Evolutionary conservation across 2,329 filamentous ascomycete genomes (phyloP).

Genomic region (Penicillium sp.): DNA sequence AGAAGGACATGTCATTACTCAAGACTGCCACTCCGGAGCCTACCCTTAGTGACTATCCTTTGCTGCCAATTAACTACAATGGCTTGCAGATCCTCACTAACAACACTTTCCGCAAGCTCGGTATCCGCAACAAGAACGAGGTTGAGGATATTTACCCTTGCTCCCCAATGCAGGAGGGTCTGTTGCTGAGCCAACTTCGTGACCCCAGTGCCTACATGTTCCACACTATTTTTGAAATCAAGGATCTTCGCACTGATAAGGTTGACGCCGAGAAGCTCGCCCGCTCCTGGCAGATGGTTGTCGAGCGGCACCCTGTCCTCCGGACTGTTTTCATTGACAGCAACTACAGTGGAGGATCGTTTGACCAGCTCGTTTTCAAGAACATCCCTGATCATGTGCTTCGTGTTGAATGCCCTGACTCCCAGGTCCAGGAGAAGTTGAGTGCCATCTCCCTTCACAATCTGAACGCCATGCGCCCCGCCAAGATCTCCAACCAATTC

Average conservation of each 20-base stretch:
- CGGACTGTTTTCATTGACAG: conserved; percentile 38
- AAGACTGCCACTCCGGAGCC: conserved; percentile 29
- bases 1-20: conserved; percentile 28
- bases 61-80: conserved; percentile 45
- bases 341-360: conserved; percentile 33
- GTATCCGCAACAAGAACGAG: conserved; percentile 30
- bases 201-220: conserved; percentile 39
- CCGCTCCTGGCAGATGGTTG: conserved; percentile 35
- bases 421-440: conserved; percentile 28
- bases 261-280: conserved; percentile 30
- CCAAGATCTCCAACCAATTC: conserved; percentile 36
- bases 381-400: conserved; percentile 24
- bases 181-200: conserved; percentile 39
- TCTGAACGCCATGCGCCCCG: conserved; percentile 23
- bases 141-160: conserved; percentile 40
- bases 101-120: conserved; percentile 36
- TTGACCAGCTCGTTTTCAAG: conserved; percentile 41
- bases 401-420: conserved; percentile 32
- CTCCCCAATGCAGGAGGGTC: conserved; percentile 39
- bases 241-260: conserved; percentile 14
- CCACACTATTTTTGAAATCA: conserved; percentile 37
- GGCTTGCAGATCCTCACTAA: conserved; percentile 38
- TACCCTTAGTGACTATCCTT: conserved; percentile 46
- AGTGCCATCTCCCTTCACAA: conserved; percentile 29
- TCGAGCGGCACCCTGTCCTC: conserved; percentile 35